A percentile compares a stretch with the other conserved stretches of the same genome.
These are phyloP conservation scores for Solanum rostratum DNA, from an alignment of 257 asterid species.

Conservation along the genomic window DNA sequence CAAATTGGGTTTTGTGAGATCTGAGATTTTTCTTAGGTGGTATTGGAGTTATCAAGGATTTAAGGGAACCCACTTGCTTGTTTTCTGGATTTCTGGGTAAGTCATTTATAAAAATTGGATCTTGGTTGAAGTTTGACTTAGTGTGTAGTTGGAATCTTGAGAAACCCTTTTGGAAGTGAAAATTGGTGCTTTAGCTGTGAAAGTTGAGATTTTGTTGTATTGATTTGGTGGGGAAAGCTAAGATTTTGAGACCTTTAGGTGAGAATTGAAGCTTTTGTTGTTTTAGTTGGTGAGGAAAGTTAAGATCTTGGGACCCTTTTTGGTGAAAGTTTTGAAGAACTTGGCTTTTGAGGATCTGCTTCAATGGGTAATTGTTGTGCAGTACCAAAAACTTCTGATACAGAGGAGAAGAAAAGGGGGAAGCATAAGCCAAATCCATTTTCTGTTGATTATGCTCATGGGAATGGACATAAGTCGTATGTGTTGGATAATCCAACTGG, in stretches of 20 bases:
- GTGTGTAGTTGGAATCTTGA: slow-evolving; percentile 1
- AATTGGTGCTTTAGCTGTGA: background rate
- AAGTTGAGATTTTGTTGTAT: background rate
- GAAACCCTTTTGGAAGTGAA: background rate
- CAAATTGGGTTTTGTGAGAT: slow-evolving; percentile 10
- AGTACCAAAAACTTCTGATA: slow-evolving; percentile 14
- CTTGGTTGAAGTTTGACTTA: slow-evolving; percentile 17
- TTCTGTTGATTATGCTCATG: slow-evolving; percentile 16
- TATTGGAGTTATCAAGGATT: background rate
- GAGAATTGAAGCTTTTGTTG: background rate
- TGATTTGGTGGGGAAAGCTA: background rate
- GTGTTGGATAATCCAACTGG: slow-evolving; percentile 38
- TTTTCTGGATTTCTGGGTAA: background rate
- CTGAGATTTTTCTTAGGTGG: slow-evolving; percentile 1
- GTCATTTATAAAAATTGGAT: slow-evolving; percentile 7
- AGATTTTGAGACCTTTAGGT: background rate
- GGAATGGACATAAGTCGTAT: slow-evolving; percentile 24
- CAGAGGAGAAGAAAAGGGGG: slow-evolving; percentile 12
- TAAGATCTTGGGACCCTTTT: background rate
- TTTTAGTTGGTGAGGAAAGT: background rate
- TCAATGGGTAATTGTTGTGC: slow-evolving; percentile 39
- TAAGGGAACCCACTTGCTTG: background rate
- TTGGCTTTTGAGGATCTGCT: background rate
- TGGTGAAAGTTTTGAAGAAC: background rate
- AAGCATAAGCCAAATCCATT: slow-evolving; percentile 34